Evolutionary conservation across 2,329 filamentous ascomycete species (phyloP).

Genomic region (Pestalotiopsis sp.): DNA sequence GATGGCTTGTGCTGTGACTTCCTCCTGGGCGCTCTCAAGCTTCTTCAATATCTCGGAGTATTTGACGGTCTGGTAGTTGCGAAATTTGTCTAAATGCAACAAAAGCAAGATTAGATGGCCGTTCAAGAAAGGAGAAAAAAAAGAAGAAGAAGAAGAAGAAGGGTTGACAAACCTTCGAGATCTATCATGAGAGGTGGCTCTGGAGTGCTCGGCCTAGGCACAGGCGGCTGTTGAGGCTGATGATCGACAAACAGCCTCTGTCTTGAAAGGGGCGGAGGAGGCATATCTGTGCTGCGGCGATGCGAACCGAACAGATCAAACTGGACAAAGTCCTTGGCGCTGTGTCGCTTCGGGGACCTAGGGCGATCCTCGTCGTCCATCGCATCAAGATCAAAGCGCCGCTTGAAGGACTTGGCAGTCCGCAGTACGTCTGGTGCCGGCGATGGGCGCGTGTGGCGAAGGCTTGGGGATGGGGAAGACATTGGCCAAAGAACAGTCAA

Average conservation of each 20-base stretch:
- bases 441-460: background rate
- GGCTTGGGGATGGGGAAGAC: background rate
- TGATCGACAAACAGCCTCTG: slow-evolving; percentile 13
- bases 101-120: background rate
- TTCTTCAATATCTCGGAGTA: slow-evolving; percentile 25
- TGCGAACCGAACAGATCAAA: slow-evolving; percentile 22
- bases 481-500: background rate
- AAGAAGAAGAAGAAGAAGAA: background rate
- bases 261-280: slow-evolving; percentile 8
- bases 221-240: slow-evolving; percentile 14
- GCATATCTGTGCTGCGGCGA: slow-evolving; percentile 14
- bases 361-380: slow-evolving; percentile 15
- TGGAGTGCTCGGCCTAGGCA: background rate
- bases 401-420: slow-evolving; percentile 16
- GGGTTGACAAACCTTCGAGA: background rate
- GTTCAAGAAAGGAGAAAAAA: background rate
- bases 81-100: slow-evolving; percentile 22
- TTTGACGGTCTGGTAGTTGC: slow-evolving; percentile 25
- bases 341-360: slow-evolving; percentile 17
- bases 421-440: background rate
- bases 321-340: slow-evolving; percentile 19
- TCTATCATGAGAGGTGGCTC: background rate
- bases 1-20: slow-evolving; percentile 17
- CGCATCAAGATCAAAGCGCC: slow-evolving; percentile 17
- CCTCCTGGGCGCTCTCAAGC: slow-evolving; percentile 21